Base-by-base conservation (phyloP, 1,139 yeast species). In the Suhomyces anneliseae region DNA sequence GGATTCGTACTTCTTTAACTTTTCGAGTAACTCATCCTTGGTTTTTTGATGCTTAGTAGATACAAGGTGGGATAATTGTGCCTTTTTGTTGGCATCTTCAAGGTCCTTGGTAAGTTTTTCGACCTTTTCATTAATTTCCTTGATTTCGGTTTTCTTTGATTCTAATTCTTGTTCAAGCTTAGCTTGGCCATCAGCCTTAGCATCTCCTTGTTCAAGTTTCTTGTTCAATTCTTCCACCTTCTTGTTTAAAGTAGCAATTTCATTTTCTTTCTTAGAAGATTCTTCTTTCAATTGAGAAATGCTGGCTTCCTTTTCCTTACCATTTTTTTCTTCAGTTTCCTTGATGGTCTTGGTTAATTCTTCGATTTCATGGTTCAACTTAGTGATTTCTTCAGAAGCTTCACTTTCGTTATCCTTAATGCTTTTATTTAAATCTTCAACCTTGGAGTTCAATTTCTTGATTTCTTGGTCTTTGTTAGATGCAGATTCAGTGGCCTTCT, bases 11-110 rank as follows among this genome's bases (percentile, higher is more conserved):
- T 26, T 37, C 15, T 34, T 36, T n/a, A 41, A 26, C 11, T 36
- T 37, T 10, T 39, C 47, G n/a, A 19, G 27, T 38, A 39, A 35
- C 31, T 41, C 45, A 11, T 45, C 40, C 38, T 36, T 38, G 37
- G 33, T 15, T 38, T 42, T 31, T 32, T 39, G 36, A 26, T 34
- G 31, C 14, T 32, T 31, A 27, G 31, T 34, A 8, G 33, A 14
- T 10, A 42, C 32, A 19, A 12, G 19, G 8, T 34, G 19, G 31
- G 44, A 19, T 6, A 42, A 34, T 9, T 37, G 37, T 10, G 40
- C 44, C 24, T 36, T 15, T 33, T 42, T 42, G 12, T 32, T 19
- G 14, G 44, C 38, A 14, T 36, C 37, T 24, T 27, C 32, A 24
- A 39, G 32, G n/a, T 33, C 32, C 14, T 33, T 9, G 7, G 9